Evolutionary conservation across 83 land plant genomes (phyloP).

Genomic region (Picea mariana): DNA sequence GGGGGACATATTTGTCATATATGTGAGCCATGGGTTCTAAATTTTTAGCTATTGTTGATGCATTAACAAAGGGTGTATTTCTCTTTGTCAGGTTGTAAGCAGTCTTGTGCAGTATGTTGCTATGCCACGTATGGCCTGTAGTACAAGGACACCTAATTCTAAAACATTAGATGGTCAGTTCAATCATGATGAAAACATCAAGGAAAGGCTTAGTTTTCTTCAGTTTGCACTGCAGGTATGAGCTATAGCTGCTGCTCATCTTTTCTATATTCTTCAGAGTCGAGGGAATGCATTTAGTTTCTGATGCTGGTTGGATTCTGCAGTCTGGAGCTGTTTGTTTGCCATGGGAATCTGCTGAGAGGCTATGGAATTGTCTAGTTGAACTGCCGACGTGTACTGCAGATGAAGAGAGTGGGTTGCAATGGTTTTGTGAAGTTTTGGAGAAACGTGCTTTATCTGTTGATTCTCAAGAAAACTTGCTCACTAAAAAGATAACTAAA

Average conservation of each 20-base stretch:
- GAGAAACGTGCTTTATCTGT: constrained; percentile 24
- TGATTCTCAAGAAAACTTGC: constrained; percentile 27
- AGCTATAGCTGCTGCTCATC: background rate
- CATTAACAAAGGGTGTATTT: background rate
- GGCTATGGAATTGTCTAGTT: constrained; percentile 37
- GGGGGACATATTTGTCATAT: too few relatives aligned
- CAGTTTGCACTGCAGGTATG: constrained; percentile 33
- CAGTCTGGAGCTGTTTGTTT: constrained; percentile 27
- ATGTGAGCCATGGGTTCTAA: background rate
- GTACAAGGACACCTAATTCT: constrained; percentile 9
- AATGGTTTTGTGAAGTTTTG: constrained; percentile 37
- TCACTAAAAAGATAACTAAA: constrained; percentile 26
- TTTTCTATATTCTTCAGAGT: constrained; percentile 13
- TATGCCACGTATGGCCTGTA: background rate
- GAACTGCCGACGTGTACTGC: constrained; percentile 19
- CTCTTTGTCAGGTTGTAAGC: constrained; percentile 19
- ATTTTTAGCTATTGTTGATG: background rate
- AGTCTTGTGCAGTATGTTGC: too few relatives aligned
- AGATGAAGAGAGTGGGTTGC: constrained; percentile 34
- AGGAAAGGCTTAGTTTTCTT: constrained; percentile 33
- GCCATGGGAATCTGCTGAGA: constrained; percentile 28
- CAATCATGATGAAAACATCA: constrained; percentile 28
- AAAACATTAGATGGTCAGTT: background rate
- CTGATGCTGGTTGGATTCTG: background rate
- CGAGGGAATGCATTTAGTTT: background rate